Base-by-base conservation (phyloP, 192 early-diverging fungal genomes). In the Jimgerdemannia flammicorona region DNA sequence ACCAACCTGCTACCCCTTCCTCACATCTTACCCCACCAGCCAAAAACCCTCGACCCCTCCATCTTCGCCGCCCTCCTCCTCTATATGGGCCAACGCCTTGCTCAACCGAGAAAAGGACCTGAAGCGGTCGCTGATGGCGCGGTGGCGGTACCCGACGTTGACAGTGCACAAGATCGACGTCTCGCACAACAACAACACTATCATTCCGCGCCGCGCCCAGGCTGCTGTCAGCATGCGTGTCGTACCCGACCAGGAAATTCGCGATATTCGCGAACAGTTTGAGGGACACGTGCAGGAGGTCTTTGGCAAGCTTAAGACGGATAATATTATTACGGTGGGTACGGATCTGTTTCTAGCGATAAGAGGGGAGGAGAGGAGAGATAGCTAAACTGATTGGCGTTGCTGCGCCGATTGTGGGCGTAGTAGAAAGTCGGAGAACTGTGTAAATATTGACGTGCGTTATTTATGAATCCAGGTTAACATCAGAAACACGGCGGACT, bases 101-200 rank as follows among this genome's bases (percentile, higher is more conserved):
- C 14, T 10, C 49, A 10, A 14, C 49, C 49, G 49, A 59, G 67
- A 20, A 41, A 79, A 82, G 42, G 77, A 85, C 20, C 74, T 88
- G 40, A 87, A 82, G 77, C 68, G 85, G 42, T 84, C 84, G 69
- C 77, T 93, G 77, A 90, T 93, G 92, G 85, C 87, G 71, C 87
- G 91, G 29, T 93, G 92, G 92, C 84, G 92, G 39, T 87, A 87
- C 71, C 92, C 92, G 3, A 86, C 92, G 54, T 79, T 93, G 63
- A 90, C 92, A 4, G 87, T 93, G 66, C 92, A 93, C 70, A 90
- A 92, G 71, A 87, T 93, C 43, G 90, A 92, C 69, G 90, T 92
- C n/a, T 92, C 90, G 0, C 88, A 88, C 0, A 89, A 87, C 67
- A 90, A 93, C 75, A 79, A 88, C 11, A 92, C 92, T 19, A 84